Base-by-base conservation (phyloP, 2,329 filamentous ascomycete species). In the Ascochyta viciae-villosae region DNA sequence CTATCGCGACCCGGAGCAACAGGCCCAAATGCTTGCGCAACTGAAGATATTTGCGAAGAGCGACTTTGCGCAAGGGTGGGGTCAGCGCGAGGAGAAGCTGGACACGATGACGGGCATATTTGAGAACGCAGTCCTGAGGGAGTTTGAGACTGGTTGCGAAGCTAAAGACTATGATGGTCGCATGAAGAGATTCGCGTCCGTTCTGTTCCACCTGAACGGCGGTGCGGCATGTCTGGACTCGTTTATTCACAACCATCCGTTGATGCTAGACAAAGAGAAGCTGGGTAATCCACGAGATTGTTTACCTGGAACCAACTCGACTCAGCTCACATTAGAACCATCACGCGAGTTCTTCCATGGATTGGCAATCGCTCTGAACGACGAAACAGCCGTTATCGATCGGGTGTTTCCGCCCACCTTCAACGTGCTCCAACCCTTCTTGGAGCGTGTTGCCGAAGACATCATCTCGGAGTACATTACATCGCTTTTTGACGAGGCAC, bases 61-160 rank as follows among this genome's bases (percentile, higher is more conserved):
- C 69, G 95, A 99, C 74, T 90, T 86, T 79, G 83, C 91, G 0
- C 80, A 89, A 54, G 93, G 92, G 1, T 93, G 89, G 81, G 76
- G 80, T 43, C 82, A 86, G 64, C 82, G 94, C 39, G 85, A 90
- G 66, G 86, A 89, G 59, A 90, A 89, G 70, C 79, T 99, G 19
- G 81, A 85, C 34, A 84, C 83, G 23, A 92, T 96, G 84, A 85
- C 89, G 62, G 84, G 84, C 34, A 88, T 95, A 56, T 99, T 99
- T 68, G 94, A 98, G 77, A 92, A 89, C 53, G 92, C 93, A 3
- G 93, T 96, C 3, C 78, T 97, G 47, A 85, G 90, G 44, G 95
- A 99, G 74, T 99, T 99, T 65, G 90, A 96, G 75, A 90, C 95
- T 62, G 95, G 92, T 4, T 96, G 96, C 64, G 91, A 95, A 73